phyloP scores from a whole-genome alignment of 2,329 filamentous ascomycete species.

The Fusarium ambrosium region DNA sequence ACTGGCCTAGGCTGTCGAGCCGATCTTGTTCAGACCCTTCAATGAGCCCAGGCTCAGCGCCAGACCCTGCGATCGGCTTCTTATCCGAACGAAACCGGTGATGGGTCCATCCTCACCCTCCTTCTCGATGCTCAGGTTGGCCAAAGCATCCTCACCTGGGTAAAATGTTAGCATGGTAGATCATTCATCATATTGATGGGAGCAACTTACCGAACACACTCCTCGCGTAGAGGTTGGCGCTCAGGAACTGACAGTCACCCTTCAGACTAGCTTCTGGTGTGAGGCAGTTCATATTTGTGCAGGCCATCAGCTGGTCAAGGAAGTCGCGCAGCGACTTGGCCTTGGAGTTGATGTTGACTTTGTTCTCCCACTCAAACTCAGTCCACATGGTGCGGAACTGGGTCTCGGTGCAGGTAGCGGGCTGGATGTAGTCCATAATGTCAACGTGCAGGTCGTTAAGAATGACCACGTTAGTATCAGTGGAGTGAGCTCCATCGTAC shows the following conservation, averaged over 20 bases:
- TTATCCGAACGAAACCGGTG: slow-evolving; percentile 97
- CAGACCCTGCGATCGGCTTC: slow-evolving; percentile 95
- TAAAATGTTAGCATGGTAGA: slow-evolving; percentile 38
- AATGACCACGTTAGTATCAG: slow-evolving; percentile 96
- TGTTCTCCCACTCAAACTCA: slow-evolving; percentile 99
- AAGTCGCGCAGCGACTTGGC: slow-evolving; percentile 92
- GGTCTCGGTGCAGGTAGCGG: slow-evolving; percentile 94
- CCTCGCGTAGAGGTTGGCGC: slow-evolving; percentile 94
- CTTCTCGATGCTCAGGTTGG: slow-evolving; percentile 97
- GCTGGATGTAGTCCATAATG: slow-evolving; percentile 99
- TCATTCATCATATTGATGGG: not conserved
- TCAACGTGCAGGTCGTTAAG: slow-evolving; percentile 98
- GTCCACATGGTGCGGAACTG: slow-evolving; percentile 99
- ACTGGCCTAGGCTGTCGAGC: slow-evolving; percentile 51
- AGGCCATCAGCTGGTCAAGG: slow-evolving; percentile 93
- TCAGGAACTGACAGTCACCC: slow-evolving; percentile 97
- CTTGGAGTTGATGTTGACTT: slow-evolving; percentile 99
- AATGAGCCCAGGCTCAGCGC: slow-evolving; percentile 93
- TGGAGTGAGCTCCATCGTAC: slow-evolving; percentile 93
- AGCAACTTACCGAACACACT: slow-evolving; percentile 93
- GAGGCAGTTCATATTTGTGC: slow-evolving; percentile 98
- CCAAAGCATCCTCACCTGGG: slow-evolving; percentile 96
- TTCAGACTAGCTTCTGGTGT: slow-evolving; percentile 96
- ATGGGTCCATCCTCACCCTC: slow-evolving; percentile 95
- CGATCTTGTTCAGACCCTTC: slow-evolving; percentile 92